These are phyloP conservation scores for Malassezia arunalokei DNA, from an alignment of 1,284 basidiomycete species.

Conservation along the genomic window DNA sequence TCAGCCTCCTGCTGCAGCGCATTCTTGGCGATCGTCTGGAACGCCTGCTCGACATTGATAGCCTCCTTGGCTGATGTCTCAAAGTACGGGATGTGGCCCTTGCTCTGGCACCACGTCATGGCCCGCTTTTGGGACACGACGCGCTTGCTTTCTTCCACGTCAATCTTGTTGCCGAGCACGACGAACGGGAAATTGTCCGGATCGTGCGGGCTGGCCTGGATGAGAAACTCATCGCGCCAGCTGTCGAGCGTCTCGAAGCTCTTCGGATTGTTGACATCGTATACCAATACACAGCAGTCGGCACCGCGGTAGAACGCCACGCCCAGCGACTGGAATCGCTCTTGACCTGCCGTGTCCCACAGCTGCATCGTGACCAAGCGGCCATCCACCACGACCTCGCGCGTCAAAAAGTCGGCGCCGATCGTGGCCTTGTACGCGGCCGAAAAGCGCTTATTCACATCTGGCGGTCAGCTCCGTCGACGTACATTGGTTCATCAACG, in stretches of 20 bases:
- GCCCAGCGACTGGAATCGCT: slow-evolving; percentile 38
- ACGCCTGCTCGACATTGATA: slow-evolving; percentile 98
- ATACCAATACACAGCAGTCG: slow-evolving; percentile 97
- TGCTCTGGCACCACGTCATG: slow-evolving; percentile 99
- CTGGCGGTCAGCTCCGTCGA: slow-evolving; percentile 13
- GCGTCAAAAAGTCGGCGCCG: slow-evolving; percentile 59
- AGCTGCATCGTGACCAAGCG: slow-evolving; percentile 96
- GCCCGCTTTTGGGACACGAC: slow-evolving; percentile 99
- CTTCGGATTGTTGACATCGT: slow-evolving; percentile 97
- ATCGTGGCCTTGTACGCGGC: slow-evolving; percentile 79
- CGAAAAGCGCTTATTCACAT: slow-evolving; percentile 99
- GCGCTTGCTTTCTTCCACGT: slow-evolving; percentile 95
- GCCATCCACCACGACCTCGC: slow-evolving; percentile 98
- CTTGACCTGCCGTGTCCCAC: slow-evolving; percentile 99
- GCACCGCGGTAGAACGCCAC: slow-evolving; percentile 82
- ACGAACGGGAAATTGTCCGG: slow-evolving; percentile 95
- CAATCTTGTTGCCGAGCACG: slow-evolving; percentile 96
- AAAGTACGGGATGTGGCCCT: slow-evolving; percentile 99
- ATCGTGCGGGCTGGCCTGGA: slow-evolving; percentile 85
- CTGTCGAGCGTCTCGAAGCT: slow-evolving; percentile 70
- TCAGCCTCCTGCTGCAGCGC: slow-evolving; percentile 93
- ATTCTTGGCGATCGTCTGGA: slow-evolving; percentile 98
- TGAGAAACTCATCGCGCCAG: slow-evolving; percentile 46
- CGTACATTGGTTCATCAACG: slow-evolving; percentile 90
- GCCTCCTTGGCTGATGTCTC: slow-evolving; percentile 99